Conservation (phyloP, 2,329 filamentous ascomycete species). For the Mycosphaerelloides madeirae region DNA sequence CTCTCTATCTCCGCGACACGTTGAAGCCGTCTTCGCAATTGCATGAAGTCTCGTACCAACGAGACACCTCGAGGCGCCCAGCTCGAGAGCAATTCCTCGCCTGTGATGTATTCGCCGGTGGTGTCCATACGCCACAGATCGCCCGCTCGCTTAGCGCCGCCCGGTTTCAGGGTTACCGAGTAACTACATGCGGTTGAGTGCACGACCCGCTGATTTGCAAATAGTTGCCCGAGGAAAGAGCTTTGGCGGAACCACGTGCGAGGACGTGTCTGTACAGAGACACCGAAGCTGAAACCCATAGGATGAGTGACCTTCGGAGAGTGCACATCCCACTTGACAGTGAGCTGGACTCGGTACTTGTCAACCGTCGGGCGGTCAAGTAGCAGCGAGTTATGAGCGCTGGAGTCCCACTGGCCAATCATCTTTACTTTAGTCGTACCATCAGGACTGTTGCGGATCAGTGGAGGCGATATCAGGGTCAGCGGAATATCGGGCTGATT, state of each 20-base stretch:
- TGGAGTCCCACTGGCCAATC: slow-evolving; percentile 94
- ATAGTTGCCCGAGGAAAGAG: slow-evolving; percentile 81
- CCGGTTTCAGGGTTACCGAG: slow-evolving; percentile 77
- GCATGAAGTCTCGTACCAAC: slow-evolving; percentile 81
- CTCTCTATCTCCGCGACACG: slow-evolving; percentile 77
- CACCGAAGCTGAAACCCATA: slow-evolving; percentile 77
- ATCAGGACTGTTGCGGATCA: slow-evolving; percentile 79
- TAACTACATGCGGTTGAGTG: slow-evolving; percentile 84
- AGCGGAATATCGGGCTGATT: slow-evolving; percentile 70
- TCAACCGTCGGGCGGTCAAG: slow-evolving; percentile 93
- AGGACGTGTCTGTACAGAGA: slow-evolving; percentile 78
- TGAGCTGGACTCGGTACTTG: slow-evolving; percentile 84
- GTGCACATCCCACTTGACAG: slow-evolving; percentile 77
- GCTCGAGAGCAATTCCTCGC: slow-evolving; percentile 76
- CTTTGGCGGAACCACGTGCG: slow-evolving; percentile 79
- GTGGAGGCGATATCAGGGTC: slow-evolving; percentile 70
- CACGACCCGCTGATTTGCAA: slow-evolving; percentile 78
- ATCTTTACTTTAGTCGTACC: slow-evolving; percentile 83
- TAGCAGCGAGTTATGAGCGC: slow-evolving; percentile 82
- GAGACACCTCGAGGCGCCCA: slow-evolving; percentile 91
- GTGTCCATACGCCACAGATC: slow-evolving; percentile 97
- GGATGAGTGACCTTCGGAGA: slow-evolving; percentile 81
- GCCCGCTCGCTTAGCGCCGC: slow-evolving; percentile 82
- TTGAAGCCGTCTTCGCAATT: slow-evolving; percentile 65
- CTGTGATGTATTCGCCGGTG: slow-evolving; percentile 90